Conservation (phyloP, 192 early-diverging fungal species). For the Backusella macrospora region DNA sequence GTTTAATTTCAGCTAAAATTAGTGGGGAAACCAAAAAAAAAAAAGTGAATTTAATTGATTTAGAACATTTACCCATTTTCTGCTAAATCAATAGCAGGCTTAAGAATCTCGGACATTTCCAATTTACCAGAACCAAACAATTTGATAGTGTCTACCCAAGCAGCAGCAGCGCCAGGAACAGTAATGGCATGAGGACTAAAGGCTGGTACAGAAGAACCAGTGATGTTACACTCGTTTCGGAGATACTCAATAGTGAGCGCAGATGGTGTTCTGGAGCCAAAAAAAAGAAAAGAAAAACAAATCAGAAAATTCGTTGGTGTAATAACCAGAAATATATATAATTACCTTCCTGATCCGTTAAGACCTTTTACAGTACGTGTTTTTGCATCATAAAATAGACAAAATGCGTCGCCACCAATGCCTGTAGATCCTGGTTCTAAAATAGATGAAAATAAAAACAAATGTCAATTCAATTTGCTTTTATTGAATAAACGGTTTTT, state of each 20-base stretch:
- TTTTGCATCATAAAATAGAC: constrained; percentile 74
- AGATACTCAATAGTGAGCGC: constrained; percentile 57
- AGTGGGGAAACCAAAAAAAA: neutral
- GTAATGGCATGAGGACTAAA: constrained; percentile 55
- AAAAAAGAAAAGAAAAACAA: no score
- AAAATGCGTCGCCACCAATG: constrained; percentile 82
- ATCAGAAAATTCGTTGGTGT: neutral
- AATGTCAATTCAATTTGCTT: neutral
- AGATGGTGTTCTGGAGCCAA: constrained; percentile 44
- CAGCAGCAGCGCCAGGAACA: constrained; percentile 76
- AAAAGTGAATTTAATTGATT: neutral
- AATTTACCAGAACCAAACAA: constrained; percentile 69
- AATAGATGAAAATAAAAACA: neutral
- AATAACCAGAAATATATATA: neutral
- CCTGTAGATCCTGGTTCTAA: constrained; percentile 72
- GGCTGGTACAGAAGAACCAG: constrained; percentile 36
- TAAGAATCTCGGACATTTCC: constrained; percentile 56
- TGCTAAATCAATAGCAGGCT: constrained; percentile 70
- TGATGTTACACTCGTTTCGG: constrained; percentile 37
- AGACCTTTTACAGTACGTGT: constrained; percentile 53
- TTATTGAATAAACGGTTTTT: neutral
- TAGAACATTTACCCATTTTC: constrained; percentile 58
- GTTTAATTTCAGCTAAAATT: neutral
- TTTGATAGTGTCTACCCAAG: constrained; percentile 70
- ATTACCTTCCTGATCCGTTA: constrained; percentile 63